Evolutionary conservation across 768 basidiomycete species (phyloP).

Genomic region (Kwoniella sp.): DNA sequence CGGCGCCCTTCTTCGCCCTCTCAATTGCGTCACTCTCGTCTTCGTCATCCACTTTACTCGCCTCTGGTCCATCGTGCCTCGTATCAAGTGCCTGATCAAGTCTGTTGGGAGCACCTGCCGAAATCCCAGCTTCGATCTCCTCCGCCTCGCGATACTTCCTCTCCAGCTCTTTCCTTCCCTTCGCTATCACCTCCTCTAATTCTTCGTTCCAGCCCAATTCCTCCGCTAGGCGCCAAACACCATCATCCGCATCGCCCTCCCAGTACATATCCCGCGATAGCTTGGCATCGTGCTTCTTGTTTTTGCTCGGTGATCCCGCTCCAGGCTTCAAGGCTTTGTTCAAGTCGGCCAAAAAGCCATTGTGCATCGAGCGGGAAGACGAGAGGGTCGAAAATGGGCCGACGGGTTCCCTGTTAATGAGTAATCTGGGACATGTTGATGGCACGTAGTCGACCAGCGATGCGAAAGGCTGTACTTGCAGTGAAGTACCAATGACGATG

Average conservation of each 20-base stretch:
- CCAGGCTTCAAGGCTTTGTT: neutral
- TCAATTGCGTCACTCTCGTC: neutral
- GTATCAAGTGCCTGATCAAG: neutral
- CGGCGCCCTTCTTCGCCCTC: neutral
- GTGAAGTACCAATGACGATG: conserved; percentile 86
- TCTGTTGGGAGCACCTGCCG: no score
- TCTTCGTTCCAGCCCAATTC: conserved; percentile 68
- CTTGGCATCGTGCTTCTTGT: neutral
- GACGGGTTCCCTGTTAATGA: conserved; percentile 83
- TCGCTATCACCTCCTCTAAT: conserved; percentile 24
- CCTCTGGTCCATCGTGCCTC: neutral
- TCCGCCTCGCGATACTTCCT: conserved; percentile 19
- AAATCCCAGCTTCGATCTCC: neutral
- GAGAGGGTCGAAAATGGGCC: conserved; percentile 58
- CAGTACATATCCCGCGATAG: conserved; percentile 29
- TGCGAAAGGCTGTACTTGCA: conserved; percentile 72
- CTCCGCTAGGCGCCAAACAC: conserved; percentile 65
- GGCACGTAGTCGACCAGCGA: conserved; percentile 67
- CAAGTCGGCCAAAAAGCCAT: neutral
- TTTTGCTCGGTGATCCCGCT: neutral
- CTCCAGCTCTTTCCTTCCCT: conserved; percentile 23
- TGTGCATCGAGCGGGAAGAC: neutral
- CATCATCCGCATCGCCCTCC: conserved; percentile 60
- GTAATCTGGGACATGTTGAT: conserved; percentile 70
- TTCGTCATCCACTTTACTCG: neutral